phyloP scores from a whole-genome alignment of 2,329 filamentous ascomycete genomes.

The Pleurostoma richardsiae region DNA sequence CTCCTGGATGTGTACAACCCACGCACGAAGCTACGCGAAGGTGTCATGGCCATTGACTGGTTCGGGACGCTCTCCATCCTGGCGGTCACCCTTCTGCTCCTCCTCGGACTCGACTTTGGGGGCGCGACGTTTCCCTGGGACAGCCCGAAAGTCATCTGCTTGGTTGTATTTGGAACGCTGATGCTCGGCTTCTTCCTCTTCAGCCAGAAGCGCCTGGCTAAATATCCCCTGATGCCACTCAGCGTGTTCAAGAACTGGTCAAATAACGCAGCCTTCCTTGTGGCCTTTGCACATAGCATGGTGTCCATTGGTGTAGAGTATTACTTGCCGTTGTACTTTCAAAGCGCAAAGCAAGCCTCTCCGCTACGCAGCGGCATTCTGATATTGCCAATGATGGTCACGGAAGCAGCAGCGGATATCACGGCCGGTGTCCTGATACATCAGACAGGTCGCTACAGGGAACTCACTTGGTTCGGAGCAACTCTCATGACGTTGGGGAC shows the following conservation, averaged over 20 bases:
- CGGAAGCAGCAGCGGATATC: not conserved
- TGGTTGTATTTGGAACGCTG: slow-evolving; percentile 50
- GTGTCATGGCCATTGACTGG: slow-evolving; percentile 57
- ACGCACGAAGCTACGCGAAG: slow-evolving; percentile 51
- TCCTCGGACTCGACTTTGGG: slow-evolving; percentile 63
- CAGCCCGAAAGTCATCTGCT: slow-evolving; percentile 52
- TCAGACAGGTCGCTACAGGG: no score
- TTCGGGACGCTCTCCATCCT: slow-evolving; percentile 55
- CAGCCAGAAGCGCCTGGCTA: slow-evolving; percentile 55
- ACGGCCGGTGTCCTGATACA: no score
- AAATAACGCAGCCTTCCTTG: slow-evolving; percentile 45
- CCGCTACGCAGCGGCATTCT: slow-evolving; percentile 46
- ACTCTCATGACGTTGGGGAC: no score
- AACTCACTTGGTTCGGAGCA: no score
- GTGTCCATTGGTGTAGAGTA: slow-evolving; percentile 59
- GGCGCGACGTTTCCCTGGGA: slow-evolving; percentile 57
- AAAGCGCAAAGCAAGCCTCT: slow-evolving; percentile 52
- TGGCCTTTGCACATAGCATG: slow-evolving; percentile 36
- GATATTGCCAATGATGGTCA: not conserved
- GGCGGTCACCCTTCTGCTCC: slow-evolving; percentile 57
- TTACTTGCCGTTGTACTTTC: slow-evolving; percentile 65
- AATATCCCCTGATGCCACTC: slow-evolving; percentile 59
- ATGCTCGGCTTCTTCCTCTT: slow-evolving; percentile 45
- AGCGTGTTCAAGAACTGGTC: slow-evolving; percentile 48
- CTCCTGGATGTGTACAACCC: slow-evolving; percentile 50